Evolutionary conservation across 2,329 filamentous ascomycete species (phyloP).

Genomic region (Cladorrhinum sp.): DNA sequence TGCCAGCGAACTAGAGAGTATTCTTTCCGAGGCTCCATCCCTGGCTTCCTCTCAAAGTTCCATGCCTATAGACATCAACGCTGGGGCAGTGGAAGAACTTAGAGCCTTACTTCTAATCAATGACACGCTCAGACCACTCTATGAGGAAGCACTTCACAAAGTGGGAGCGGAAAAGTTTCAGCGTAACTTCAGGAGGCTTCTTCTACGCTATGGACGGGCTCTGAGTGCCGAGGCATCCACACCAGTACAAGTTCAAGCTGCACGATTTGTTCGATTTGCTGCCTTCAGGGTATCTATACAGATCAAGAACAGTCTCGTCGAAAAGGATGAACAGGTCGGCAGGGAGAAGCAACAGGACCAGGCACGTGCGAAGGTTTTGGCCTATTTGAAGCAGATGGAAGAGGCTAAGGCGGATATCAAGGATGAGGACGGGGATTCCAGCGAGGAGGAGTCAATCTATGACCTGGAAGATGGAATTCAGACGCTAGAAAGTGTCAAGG

Average conservation of each 20-base stretch:
- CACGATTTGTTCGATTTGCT: neutral
- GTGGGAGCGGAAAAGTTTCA: slow-evolving; percentile 7
- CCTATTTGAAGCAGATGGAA: slow-evolving; percentile 1
- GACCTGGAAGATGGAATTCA: slow-evolving; percentile 1
- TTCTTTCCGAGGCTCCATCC: slow-evolving; percentile 1
- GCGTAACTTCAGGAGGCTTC: slow-evolving; percentile 5
- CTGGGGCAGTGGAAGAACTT: neutral
- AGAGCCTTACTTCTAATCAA: neutral
- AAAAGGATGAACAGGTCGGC: neutral
- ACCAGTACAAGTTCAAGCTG: neutral
- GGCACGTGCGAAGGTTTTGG: neutral
- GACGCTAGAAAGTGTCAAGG: slow-evolving; percentile 7
- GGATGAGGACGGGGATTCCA: neutral
- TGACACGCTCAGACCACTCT: slow-evolving; percentile 1
- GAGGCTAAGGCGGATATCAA: neutral
- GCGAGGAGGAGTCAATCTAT: slow-evolving; percentile 7
- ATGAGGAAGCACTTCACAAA: neutral
- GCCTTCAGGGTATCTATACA: slow-evolving; percentile 2
- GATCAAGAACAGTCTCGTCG: neutral
- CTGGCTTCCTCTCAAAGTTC: slow-evolving; percentile 9
- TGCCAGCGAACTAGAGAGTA: slow-evolving; percentile 1
- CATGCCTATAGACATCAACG: neutral
- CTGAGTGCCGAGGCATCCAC: neutral
- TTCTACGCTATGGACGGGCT: neutral
- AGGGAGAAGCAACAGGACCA: neutral